Conservation (phyloP, 2,329 filamentous ascomycete genomes). For the Exophiala aquamarina region DNA sequence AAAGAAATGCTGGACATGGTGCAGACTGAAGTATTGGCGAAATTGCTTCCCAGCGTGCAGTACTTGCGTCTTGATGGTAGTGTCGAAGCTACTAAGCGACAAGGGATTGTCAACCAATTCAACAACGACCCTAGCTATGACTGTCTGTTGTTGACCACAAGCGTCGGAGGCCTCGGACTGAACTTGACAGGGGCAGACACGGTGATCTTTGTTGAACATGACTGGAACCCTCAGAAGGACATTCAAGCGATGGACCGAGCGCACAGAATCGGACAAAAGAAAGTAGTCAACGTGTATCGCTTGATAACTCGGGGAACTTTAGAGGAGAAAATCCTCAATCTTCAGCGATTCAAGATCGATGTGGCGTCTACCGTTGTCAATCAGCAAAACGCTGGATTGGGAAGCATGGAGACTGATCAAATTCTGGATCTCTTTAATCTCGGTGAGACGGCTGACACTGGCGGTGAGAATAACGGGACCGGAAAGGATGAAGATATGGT, state of each 20-base stretch:
- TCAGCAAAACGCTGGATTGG: conserved; percentile 93
- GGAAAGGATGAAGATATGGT: conserved; percentile 74
- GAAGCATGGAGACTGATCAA: conserved; percentile 97
- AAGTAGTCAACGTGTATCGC: conserved; percentile 98
- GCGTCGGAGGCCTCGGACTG: conserved; percentile 88
- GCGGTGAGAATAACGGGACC: conserved; percentile 63
- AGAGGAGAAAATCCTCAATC: conserved; percentile 96
- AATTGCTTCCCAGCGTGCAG: conserved; percentile 87
- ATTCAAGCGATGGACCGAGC: conserved; percentile 98
- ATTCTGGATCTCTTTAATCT: conserved; percentile 96
- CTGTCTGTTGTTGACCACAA: conserved; percentile 88
- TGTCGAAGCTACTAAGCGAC: conserved; percentile 88
- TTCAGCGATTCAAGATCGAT: conserved; percentile 99
- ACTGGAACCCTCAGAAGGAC: conserved; percentile 99
- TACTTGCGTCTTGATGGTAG: conserved; percentile 91
- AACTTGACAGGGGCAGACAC: conserved; percentile 97
- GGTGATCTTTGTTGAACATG: conserved; percentile 98
- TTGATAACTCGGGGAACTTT: conserved; percentile 93
- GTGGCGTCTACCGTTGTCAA: conserved; percentile 98
- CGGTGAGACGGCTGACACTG: conserved; percentile 62
- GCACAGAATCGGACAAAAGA: conserved; percentile 98
- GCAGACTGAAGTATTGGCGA: conserved; percentile 86
- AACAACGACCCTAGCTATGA: conserved; percentile 98
- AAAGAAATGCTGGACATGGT: conserved; percentile 99
- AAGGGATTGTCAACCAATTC: conserved; percentile 98